Conservation (phyloP, 441 rosid species). For the Kokia cookei region DNA sequence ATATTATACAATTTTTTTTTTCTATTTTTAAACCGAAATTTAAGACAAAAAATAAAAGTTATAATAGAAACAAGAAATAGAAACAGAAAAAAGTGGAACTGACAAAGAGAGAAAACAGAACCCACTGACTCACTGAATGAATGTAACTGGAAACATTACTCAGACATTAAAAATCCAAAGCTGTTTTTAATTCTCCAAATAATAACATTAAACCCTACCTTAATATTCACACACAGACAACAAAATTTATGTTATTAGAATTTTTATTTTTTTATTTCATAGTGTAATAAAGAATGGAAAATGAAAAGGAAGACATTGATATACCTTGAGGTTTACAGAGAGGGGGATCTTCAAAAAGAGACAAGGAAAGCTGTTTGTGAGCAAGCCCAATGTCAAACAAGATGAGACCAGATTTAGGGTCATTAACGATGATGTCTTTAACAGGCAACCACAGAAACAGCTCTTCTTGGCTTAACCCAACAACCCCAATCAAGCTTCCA, state of each 20-base stretch:
- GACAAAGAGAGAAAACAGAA: not conserved
- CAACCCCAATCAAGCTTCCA: conserved; percentile 53
- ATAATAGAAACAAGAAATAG: not conserved
- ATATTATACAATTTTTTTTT: not conserved
- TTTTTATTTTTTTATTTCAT: too few species aligned
- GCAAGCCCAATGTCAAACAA: conserved; percentile 61
- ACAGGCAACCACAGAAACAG: conserved; percentile 65
- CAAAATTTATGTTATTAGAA: too few species aligned
- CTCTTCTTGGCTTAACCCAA: conserved; percentile 50
- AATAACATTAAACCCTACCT: not conserved
- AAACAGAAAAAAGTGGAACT: not conserved
- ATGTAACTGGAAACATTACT: not conserved
- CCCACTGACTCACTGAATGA: not conserved
- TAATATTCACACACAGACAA: not conserved
- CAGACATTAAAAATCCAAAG: not conserved
- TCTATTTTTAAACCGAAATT: not conserved
- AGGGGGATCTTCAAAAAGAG: conserved; percentile 67
- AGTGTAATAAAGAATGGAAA: not conserved
- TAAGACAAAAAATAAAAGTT: not conserved
- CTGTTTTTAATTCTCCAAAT: not conserved
- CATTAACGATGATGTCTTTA: conserved; percentile 55
- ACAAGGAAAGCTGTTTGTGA: conserved; percentile 46
- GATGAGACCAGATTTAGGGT: conserved; percentile 55
- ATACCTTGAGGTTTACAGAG: conserved; percentile 48
- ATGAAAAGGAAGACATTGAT: not conserved